phyloP scores from a whole-genome alignment of 495 filamentous ascomycete species.

The Endocarpon pusillum region DNA sequence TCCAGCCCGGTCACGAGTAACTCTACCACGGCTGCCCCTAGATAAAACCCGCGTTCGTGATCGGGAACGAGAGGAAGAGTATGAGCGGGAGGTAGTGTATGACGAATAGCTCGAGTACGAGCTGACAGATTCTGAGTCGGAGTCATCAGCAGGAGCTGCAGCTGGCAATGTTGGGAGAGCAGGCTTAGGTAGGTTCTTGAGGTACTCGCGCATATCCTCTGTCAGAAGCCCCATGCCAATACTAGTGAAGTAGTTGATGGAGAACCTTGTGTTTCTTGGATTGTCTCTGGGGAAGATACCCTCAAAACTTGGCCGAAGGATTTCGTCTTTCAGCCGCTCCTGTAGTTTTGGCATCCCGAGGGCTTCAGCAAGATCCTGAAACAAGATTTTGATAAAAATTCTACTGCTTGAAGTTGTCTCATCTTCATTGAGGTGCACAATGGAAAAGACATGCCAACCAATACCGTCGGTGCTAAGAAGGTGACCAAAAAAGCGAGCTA shows the following conservation, averaged over 20 bases:
- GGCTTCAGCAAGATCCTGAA: constrained; percentile 79
- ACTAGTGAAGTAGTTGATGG: constrained; percentile 97
- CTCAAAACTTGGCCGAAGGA: constrained; percentile 58
- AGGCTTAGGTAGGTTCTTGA: constrained; percentile 74
- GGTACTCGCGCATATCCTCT: constrained; percentile 80
- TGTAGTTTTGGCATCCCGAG: constrained; percentile 68
- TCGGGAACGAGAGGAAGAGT: constrained; percentile 24
- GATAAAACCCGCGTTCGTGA: too few relatives aligned
- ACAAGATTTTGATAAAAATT: constrained; percentile 96
- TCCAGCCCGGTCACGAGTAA: too few relatives aligned
- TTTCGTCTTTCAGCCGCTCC: constrained; percentile 56
- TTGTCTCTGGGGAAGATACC: constrained; percentile 87
- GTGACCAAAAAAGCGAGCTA: constrained; percentile 88
- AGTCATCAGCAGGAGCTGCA: constrained; percentile 35
- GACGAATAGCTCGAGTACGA: constrained; percentile 49
- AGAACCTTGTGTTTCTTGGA: constrained; percentile 78
- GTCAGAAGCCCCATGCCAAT: constrained; percentile 91
- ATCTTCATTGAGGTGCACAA: constrained; percentile 83
- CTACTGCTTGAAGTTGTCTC: constrained; percentile 88
- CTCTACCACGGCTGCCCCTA: too few relatives aligned
- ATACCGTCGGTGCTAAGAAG: constrained; percentile 73
- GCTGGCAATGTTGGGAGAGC: constrained; percentile 43
- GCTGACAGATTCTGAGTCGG: constrained; percentile 37
- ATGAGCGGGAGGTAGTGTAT: constrained; percentile 23
- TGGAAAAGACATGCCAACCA: constrained; percentile 75